A percentile compares a stretch with the other conserved stretches of the same genome.
Evolutionary conservation across 495 filamentous ascomycete genomes (phyloP).

Genomic region (Aspergillus bridgeri): DNA sequence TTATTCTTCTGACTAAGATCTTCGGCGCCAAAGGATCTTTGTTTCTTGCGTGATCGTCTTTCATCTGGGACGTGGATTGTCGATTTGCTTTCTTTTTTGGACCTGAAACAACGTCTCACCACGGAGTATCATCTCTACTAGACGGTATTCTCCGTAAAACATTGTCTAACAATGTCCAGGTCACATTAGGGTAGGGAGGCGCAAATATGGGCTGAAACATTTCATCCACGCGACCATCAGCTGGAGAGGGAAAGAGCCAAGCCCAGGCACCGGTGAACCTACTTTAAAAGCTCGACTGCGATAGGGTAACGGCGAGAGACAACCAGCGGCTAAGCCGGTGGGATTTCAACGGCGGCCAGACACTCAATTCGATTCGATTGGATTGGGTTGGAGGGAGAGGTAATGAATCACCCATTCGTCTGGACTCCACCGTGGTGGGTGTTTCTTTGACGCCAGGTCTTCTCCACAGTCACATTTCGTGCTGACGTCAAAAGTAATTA

Average conservation of each 20-base stretch:
- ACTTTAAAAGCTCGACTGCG: neutral
- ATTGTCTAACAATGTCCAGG: neutral
- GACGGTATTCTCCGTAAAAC: too few species aligned
- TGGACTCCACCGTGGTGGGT: neutral
- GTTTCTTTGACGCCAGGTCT: neutral
- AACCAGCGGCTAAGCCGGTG: neutral
- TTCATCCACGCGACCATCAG: too few species aligned
- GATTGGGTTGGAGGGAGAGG: neutral
- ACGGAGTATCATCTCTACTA: too few species aligned
- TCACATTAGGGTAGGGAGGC: neutral
- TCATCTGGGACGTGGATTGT: neutral
- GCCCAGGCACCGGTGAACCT: neutral
- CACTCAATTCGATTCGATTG: neutral
- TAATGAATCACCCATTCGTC: too few species aligned
- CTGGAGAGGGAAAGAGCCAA: neutral
- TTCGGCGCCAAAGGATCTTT: neutral
- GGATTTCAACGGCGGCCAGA: neutral
- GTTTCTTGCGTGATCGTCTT: neutral
- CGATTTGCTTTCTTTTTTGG: neutral
- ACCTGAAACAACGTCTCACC: neutral
- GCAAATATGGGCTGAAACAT: neutral
- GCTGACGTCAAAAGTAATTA: slow-evolving; percentile 1
- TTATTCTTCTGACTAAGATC: neutral
- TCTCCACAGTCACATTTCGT: neutral
- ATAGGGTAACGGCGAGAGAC: neutral